Evolutionary conservation across 345 rosid species (phyloP).

Genomic region (Pseudoturritis turrita): DNA sequence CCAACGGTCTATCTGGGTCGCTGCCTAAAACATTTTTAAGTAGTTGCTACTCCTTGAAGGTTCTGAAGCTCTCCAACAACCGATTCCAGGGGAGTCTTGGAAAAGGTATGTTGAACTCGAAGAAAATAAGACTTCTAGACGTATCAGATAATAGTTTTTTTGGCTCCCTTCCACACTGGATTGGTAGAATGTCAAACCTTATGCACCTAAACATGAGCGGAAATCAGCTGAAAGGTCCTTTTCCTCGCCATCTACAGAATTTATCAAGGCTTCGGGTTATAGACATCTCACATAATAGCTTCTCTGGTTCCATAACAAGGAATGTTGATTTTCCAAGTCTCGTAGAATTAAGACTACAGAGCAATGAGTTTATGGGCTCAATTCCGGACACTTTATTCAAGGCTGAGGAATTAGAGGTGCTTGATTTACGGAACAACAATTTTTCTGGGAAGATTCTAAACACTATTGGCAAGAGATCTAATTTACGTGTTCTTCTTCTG

Average conservation of each 20-base stretch:
- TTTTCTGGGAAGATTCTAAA: constrained; percentile 44
- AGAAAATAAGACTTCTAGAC: too few species aligned
- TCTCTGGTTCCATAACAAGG: constrained; percentile 57
- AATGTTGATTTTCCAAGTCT: constrained; percentile 39
- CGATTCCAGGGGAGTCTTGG: neutral
- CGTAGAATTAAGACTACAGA: neutral
- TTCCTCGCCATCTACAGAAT: constrained; percentile 55
- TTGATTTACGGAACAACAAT: constrained; percentile 51
- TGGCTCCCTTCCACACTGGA: neutral
- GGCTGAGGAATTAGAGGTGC: constrained; percentile 38
- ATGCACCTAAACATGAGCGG: neutral
- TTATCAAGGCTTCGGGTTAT: constrained; percentile 45
- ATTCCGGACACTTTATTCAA: constrained; percentile 40
- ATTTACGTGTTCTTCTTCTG: constrained; percentile 55
- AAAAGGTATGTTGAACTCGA: too few species aligned
- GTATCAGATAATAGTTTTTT: too few species aligned
- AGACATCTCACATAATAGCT: constrained; percentile 50
- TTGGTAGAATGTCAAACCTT: neutral
- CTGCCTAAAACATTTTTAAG: neutral
- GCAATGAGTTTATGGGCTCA: constrained; percentile 40
- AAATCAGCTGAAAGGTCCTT: constrained; percentile 13
- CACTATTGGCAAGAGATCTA: constrained; percentile 44
- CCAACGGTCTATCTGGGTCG: constrained; percentile 12
- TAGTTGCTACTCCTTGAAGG: constrained; percentile 2
- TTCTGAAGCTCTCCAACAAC: constrained; percentile 20